phyloP scores from a whole-genome alignment of 495 filamentous ascomycete species.

The Diplogelasinospora grovesii region DNA sequence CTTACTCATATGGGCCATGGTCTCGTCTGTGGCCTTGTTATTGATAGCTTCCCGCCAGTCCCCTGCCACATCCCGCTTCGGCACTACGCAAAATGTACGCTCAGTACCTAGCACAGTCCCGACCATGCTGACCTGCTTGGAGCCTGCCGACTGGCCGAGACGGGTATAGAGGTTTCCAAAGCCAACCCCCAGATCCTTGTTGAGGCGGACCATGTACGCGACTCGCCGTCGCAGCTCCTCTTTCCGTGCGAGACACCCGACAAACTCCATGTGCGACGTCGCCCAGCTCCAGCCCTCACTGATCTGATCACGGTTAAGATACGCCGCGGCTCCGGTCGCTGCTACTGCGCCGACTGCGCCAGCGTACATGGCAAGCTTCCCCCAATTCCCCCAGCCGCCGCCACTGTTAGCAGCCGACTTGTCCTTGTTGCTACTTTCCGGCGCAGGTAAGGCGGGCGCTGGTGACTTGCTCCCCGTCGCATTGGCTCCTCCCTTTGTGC shows the following conservation, averaged over 20 bases:
- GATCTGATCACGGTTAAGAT: slow-evolving; percentile 73
- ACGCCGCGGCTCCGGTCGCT: slow-evolving; percentile 82
- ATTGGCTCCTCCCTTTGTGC: slow-evolving; percentile 21
- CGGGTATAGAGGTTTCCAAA: slow-evolving; percentile 80
- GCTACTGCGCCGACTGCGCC: slow-evolving; percentile 75
- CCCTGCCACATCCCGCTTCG: slow-evolving; percentile 43
- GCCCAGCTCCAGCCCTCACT: slow-evolving; percentile 70
- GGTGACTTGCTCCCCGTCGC: slow-evolving; percentile 17
- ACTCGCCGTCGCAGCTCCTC: slow-evolving; percentile 70
- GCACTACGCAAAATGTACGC: slow-evolving; percentile 80
- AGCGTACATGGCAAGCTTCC: slow-evolving; percentile 74
- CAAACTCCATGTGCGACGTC: slow-evolving; percentile 88
- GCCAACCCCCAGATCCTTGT: slow-evolving; percentile 50
- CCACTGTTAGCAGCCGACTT: slow-evolving; percentile 28
- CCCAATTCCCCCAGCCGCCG: slow-evolving; percentile 59
- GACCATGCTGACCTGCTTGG: slow-evolving; percentile 35
- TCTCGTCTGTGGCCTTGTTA: slow-evolving; percentile 70
- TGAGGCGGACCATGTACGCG: slow-evolving; percentile 48
- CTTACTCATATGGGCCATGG: slow-evolving; percentile 68
- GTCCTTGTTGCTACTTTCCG: slow-evolving; percentile 9
- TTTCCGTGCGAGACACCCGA: slow-evolving; percentile 74
- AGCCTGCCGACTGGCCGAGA: slow-evolving; percentile 57
- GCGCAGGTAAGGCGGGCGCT: slow-evolving; percentile 26
- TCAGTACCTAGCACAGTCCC: slow-evolving; percentile 48
- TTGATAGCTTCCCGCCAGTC: slow-evolving; percentile 68